Conservation (phyloP, 2,329 filamentous ascomycete species). For the Apiospora koreana region DNA sequence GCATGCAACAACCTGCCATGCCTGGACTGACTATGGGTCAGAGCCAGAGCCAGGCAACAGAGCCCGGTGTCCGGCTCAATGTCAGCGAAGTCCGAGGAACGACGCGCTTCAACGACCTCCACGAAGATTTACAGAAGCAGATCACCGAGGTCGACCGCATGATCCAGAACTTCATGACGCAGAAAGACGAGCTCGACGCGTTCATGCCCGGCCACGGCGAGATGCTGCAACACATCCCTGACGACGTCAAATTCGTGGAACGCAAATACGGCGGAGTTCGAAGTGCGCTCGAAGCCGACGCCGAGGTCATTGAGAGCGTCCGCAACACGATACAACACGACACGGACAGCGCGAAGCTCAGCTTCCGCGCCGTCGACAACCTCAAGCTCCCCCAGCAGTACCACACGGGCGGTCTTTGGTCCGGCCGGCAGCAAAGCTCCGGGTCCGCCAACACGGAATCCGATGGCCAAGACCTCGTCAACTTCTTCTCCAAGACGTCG, state of each 20-base stretch:
- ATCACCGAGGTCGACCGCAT: conserved; percentile 78
- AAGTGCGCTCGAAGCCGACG: conserved; percentile 40
- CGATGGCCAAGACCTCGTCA: conserved; percentile 60
- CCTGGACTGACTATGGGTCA: conserved; percentile 50
- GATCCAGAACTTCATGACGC: conserved; percentile 78
- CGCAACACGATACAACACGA: conserved; percentile 43
- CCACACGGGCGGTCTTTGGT: conserved; percentile 48
- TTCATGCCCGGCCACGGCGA: conserved; percentile 60
- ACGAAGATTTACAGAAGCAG: conserved; percentile 76
- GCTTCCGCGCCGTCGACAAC: conserved; percentile 48
- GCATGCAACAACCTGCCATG: conserved; percentile 19
- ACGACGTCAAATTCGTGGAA: conserved; percentile 44
- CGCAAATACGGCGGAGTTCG: conserved; percentile 48
- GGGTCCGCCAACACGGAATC: conserved; percentile 46
- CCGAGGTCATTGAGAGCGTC: conserved; percentile 43
- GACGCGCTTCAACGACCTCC: conserved; percentile 88
- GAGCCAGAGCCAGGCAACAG: conserved; percentile 51
- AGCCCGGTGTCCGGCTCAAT: conserved; percentile 78
- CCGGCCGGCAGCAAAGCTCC: conserved; percentile 37
- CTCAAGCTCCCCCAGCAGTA: conserved; percentile 51
- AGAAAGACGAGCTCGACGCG: conserved; percentile 74
- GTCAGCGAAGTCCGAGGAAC: conserved; percentile 78
- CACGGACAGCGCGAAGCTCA: conserved; percentile 42
- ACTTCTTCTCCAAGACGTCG: conserved; percentile 63
- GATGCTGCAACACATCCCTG: conserved; percentile 51